These are phyloP conservation scores for Tolypocladium sp. DNA, from an alignment of 2,329 filamentous ascomycete species.

Conservation along the genomic window DNA sequence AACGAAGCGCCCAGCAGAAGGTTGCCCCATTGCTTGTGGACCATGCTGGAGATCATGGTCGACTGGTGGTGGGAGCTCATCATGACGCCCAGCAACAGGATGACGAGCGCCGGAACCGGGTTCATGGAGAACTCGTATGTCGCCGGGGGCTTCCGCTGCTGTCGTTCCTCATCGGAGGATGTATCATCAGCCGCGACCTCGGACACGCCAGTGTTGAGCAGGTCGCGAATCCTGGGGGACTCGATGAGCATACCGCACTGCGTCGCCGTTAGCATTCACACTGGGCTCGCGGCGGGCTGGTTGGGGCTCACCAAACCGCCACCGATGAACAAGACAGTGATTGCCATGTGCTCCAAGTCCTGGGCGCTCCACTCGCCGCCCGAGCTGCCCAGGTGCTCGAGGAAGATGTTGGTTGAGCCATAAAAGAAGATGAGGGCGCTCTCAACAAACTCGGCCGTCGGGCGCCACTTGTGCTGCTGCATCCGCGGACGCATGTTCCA, in stretches of 20 bases:
- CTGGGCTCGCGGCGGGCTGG: too few species aligned
- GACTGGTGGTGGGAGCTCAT: slow-evolving; percentile 88
- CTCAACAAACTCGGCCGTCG: slow-evolving; percentile 82
- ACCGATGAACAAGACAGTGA: slow-evolving; percentile 88
- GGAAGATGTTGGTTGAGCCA: slow-evolving; percentile 80
- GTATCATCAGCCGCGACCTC: slow-evolving; percentile 22
- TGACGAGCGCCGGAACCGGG: slow-evolving; percentile 78
- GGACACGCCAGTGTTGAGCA: slow-evolving; percentile 48
- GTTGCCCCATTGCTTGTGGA: slow-evolving; percentile 89
- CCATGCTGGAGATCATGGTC: slow-evolving; percentile 79
- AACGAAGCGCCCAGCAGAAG: slow-evolving; percentile 74
- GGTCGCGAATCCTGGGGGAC: slow-evolving; percentile 56
- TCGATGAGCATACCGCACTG: slow-evolving; percentile 79
- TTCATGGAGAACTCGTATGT: slow-evolving; percentile 73
- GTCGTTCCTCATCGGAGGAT: slow-evolving; percentile 34
- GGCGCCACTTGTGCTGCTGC: slow-evolving; percentile 53
- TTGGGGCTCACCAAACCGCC: slow-evolving; percentile 65
- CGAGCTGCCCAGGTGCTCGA: slow-evolving; percentile 75
- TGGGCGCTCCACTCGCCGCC: slow-evolving; percentile 63
- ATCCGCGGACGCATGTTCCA: slow-evolving; percentile 74
- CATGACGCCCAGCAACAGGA: slow-evolving; percentile 82
- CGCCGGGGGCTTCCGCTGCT: slow-evolving; percentile 46
- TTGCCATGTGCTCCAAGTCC: slow-evolving; percentile 87
- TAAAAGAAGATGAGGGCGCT: slow-evolving; percentile 87
- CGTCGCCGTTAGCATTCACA: neutral